Evolutionary conservation across 352 stramenopile species (phyloP), one percentile per base, ranked within the genome.

Genomic region (Phytophthora fragariae): DNA sequence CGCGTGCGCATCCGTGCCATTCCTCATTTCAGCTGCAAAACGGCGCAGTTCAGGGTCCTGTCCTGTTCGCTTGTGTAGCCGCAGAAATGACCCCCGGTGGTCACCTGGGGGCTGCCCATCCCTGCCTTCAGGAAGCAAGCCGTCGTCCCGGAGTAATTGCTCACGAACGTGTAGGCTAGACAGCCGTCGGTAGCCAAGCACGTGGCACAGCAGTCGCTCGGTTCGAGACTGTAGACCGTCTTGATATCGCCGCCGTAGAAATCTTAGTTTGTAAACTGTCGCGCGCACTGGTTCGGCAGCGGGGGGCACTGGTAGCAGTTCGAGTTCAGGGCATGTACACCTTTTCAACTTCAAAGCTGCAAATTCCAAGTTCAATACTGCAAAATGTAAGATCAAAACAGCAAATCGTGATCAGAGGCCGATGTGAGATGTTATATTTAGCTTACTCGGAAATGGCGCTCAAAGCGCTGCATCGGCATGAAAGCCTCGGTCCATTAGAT

Each of bases 151-250:
- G 73, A 61, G 41, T 81, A 75, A 55, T 57, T 62, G 73, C 85
- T 87, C 62, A 82, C 54, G 57, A 84, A 89, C 15, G 81, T 86
- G 79, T 89, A 86, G 31, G 75, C 82, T 44, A 83, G 73, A 58
- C 82, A 86, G 21, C 72, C 80, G 15, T 33, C 35, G 17, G 77
- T 87, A 14, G 39, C 71, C 24, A 73, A 53, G 57, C 79, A 86
- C 57, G 75, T 47, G 1, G 57, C 65, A 52, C 82, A 86, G 59
- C 80, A 90, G 10, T 84, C 76, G 33, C 41, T 71, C 41, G 80
- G 73, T 37, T 72, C 46, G 14, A 84, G 62, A 4, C 72, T 68
- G 55, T 80, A 77, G 24, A 86, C 54, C 3, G 72, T 76, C 57
- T 76, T 65, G 21, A 88, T 75, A 58, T 90, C 79, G 29, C 73